Evolutionary conservation across 768 basidiomycete genomes (phyloP).

Genomic region (Boletellus ananas): DNA sequence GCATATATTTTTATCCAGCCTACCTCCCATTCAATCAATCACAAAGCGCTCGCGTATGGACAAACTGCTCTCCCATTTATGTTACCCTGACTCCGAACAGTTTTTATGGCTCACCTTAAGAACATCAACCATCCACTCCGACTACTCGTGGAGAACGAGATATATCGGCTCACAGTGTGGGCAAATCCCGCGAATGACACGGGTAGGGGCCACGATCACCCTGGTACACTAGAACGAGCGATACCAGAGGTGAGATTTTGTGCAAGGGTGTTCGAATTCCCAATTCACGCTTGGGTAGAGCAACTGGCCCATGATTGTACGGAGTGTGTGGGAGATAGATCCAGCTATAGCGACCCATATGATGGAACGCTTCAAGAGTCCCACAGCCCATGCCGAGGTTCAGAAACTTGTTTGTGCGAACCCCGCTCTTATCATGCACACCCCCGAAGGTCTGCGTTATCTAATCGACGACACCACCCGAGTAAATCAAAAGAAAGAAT

Average conservation of each 20-base stretch:
- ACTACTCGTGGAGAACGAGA: conserved; percentile 86
- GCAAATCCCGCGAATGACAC: conserved; percentile 78
- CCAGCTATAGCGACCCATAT: conserved; percentile 82
- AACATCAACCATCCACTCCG: conserved; percentile 72
- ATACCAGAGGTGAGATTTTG: conserved; percentile 53
- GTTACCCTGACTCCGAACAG: conserved; percentile 30
- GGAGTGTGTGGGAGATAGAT: conserved; percentile 76
- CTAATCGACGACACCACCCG: conserved; percentile 74
- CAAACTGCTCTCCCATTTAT: background rate
- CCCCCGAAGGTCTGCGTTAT: conserved; percentile 78
- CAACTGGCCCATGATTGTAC: conserved; percentile 64
- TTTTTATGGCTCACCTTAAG: conserved; percentile 58
- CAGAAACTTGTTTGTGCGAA: conserved; percentile 68
- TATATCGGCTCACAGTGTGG: conserved; percentile 85
- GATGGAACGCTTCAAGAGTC: conserved; percentile 82
- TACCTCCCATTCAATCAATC: conserved; percentile 48
- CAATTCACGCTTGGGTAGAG: conserved; percentile 34
- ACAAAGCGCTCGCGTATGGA: conserved; percentile 42
- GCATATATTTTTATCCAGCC: conserved; percentile 54
- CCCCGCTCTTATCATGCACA: conserved; percentile 63
- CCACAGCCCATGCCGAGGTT: conserved; percentile 67
- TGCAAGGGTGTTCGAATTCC: background rate
- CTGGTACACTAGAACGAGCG: conserved; percentile 52
- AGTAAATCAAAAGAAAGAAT: conserved; percentile 52
- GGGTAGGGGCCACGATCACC: conserved; percentile 61